Conservation (phyloP, 306 rosid species). For the Quercus gilva region DNA sequence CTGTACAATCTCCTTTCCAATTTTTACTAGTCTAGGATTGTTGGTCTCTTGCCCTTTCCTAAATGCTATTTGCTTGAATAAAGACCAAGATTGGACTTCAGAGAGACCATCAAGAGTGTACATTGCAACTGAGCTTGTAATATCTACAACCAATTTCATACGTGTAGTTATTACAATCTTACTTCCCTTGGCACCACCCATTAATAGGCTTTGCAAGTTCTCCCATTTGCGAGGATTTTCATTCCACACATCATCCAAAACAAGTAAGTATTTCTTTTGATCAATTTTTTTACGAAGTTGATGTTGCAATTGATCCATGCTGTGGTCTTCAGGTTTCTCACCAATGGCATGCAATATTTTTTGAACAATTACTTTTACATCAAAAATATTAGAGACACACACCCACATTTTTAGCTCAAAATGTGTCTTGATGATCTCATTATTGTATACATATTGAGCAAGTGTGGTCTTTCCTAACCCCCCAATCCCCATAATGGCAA, state of each 20-base stretch:
- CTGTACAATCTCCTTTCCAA: conserved; percentile 27
- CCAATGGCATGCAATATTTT: too few relatives aligned
- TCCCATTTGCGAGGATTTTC: conserved; percentile 22
- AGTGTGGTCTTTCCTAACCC: too few relatives aligned
- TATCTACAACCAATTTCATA: conserved; percentile 9
- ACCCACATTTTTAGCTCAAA: too few relatives aligned
- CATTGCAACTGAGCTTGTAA: not conserved
- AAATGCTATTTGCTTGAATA: conserved; percentile 31
- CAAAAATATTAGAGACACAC: too few relatives aligned
- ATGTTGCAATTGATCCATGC: too few relatives aligned
- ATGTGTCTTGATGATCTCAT: too few relatives aligned
- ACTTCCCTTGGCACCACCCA: conserved; percentile 35
- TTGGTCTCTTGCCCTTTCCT: conserved; percentile 3
- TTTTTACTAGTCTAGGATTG: not conserved
- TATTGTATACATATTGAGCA: too few relatives aligned
- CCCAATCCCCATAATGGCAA: too few relatives aligned
- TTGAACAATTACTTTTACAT: too few relatives aligned
- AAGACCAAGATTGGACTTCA: conserved; percentile 10
- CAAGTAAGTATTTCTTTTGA: conserved; percentile 17
- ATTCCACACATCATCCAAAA: conserved; percentile 42
- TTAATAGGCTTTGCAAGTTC: conserved; percentile 13
- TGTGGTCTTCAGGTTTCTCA: too few relatives aligned
- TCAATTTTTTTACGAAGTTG: too few relatives aligned
- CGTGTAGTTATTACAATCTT: conserved; percentile 33
- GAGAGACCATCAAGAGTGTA: conserved; percentile 17